Base-by-base conservation (phyloP, 176 grass and related monocot species). In the Calamus simplicifolius region DNA sequence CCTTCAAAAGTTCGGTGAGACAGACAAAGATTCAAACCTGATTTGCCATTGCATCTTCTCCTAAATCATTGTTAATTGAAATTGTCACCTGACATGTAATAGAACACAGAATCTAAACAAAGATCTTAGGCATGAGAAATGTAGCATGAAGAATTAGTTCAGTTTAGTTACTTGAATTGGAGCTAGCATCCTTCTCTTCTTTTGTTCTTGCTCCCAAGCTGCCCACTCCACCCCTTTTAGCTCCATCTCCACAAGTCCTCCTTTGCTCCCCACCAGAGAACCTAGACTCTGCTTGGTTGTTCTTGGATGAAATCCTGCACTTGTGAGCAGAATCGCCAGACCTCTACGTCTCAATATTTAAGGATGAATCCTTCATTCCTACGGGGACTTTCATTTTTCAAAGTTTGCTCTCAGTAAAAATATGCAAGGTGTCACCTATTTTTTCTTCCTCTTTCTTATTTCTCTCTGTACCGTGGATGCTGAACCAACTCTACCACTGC, bases 271-370 rank as follows among this genome's bases (percentile, higher is more conserved):
- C 6, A 0, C 1, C 4, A 31, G 48, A 43, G 1, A 25, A 62
- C 50, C 59, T 59, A 16, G 49, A 66, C 63, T 49, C 80, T 62
- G 69, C 69, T 70, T 48, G 73, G 18, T 16, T 59, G 16, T 27
- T 59, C 26, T 29, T 59, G 6, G 57, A 29, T 16, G 23, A 16
- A 23, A 16, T 26, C 52, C 15, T 17, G 19, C 52, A 18, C 18
- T 0, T 54, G 52, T 54, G 17, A 54, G 15, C 17, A 19, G 52
- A 54, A 19, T 5, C 15, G 19, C 17, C n/a, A 6, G 17, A 54
- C 17, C 14, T 19, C 19, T 17, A 17, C 17, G 16, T 30, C 25
- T 28, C 16, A 25, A 23, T 6, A 59, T 16, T 59, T 59, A 26
- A 59, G 30, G 23, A 25, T 26, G 19, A 58, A 23, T 3, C 0